Evolutionary conservation across 2,329 filamentous ascomycete species (phyloP).

Genomic region (Fusarium tuaranense): DNA sequence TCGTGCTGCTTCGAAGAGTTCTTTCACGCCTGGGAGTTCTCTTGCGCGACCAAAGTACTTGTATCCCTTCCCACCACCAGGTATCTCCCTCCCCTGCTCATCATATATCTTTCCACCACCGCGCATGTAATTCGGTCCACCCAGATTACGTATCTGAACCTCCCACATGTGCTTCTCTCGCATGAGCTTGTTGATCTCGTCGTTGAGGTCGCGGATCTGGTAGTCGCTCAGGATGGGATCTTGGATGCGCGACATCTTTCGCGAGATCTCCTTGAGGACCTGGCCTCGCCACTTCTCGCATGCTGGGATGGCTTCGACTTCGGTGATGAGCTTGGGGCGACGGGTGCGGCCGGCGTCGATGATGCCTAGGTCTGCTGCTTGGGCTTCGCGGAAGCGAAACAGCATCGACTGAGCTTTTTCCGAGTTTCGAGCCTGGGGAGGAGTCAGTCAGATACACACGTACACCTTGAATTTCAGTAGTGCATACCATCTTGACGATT

Average conservation of each 20-base stretch:
- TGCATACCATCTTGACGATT: constrained; percentile 45
- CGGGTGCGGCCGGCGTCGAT: constrained; percentile 92
- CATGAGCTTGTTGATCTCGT: constrained; percentile 99
- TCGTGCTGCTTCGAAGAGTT: constrained; percentile 87
- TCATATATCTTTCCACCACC: constrained; percentile 77
- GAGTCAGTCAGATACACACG: constrained; percentile 18
- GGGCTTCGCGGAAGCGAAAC: constrained; percentile 98
- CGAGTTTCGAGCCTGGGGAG: constrained; percentile 86
- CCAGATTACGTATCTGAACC: constrained; percentile 92
- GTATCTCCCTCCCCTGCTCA: constrained; percentile 78
- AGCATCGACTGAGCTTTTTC: constrained; percentile 99
- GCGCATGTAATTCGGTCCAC: constrained; percentile 97
- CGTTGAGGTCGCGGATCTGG: constrained; percentile 97
- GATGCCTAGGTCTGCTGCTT: constrained; percentile 95
- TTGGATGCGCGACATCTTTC: constrained; percentile 97
- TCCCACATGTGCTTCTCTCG: constrained; percentile 99
- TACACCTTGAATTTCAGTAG: background rate
- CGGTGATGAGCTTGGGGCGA: constrained; percentile 90
- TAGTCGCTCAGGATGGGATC: constrained; percentile 92
- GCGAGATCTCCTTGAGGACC: constrained; percentile 95
- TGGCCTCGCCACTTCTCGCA: constrained; percentile 99
- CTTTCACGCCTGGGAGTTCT: constrained; percentile 94
- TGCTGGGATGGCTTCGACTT: constrained; percentile 82
- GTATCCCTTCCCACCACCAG: constrained; percentile 87
- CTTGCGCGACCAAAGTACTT: constrained; percentile 91